phyloP scores from a whole-genome alignment of 1,284 basidiomycete genomes.

The Ganoderma meredithae region DNA sequence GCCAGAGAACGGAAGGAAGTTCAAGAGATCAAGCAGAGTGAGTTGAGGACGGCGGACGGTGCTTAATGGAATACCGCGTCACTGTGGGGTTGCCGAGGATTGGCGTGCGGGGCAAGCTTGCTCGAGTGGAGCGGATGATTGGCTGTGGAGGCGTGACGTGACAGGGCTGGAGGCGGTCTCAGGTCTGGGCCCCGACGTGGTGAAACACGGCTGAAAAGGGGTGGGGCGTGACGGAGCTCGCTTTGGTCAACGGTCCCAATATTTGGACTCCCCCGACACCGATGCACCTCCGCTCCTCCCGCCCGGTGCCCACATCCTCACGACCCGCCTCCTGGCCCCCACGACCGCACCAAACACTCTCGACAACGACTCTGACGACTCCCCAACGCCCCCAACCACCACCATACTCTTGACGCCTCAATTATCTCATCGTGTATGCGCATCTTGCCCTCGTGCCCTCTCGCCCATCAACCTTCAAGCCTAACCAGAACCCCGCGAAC shows the following conservation, averaged over 20 bases:
- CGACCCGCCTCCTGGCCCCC: conserved; percentile 21
- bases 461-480: conserved; percentile 30
- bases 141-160: conserved; percentile 9
- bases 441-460: conserved; percentile 37
- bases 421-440: conserved; percentile 24
- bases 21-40: not conserved
- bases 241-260: conserved; percentile 14
- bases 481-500: conserved; percentile 38
- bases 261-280: conserved; percentile 23
- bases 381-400: conserved; percentile 16
- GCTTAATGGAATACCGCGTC: not conserved
- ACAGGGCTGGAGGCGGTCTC: conserved; percentile 8
- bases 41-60: not conserved
- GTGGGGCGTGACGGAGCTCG: conserved; percentile 8
- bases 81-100: conserved; percentile 9
- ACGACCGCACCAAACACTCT: conserved; percentile 10
- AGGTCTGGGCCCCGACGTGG: conserved; percentile 12
- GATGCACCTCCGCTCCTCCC: conserved; percentile 9
- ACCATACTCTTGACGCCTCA: conserved; percentile 30
- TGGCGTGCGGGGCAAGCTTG: not conserved
- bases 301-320: conserved; percentile 19
- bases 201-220: conserved; percentile 24
- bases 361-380: conserved; percentile 19
- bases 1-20: not conserved
- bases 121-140: conserved; percentile 8